Conservation (phyloP, 495 filamentous ascomycete species). For the Xylaria venustula region DNA sequence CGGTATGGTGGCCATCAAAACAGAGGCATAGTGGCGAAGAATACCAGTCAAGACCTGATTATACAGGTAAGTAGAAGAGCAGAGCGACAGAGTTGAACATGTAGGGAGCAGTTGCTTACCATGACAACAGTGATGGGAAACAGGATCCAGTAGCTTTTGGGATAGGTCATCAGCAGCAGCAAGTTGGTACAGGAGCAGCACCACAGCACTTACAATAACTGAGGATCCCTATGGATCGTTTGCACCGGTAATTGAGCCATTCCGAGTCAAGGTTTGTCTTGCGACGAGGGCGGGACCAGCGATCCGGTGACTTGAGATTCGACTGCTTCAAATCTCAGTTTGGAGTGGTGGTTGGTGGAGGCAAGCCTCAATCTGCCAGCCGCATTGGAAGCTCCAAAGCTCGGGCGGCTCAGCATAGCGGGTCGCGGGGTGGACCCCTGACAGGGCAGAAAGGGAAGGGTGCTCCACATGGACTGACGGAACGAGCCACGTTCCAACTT, state of each 20-base stretch:
- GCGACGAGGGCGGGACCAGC: not conserved
- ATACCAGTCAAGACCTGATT: constrained; percentile 85
- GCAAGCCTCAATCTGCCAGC: constrained; percentile 10
- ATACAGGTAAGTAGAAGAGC: constrained; percentile 3
- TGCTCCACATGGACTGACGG: constrained; percentile 19
- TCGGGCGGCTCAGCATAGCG: not conserved
- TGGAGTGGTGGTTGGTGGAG: constrained; percentile 10
- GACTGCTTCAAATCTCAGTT: not conserved
- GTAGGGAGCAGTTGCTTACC: constrained; percentile 50
- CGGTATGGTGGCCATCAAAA: constrained; percentile 81
- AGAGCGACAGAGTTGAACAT: not conserved
- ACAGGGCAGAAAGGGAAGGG: constrained; percentile 6
- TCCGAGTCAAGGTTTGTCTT: constrained; percentile 14
- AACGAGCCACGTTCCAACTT: constrained; percentile 20
- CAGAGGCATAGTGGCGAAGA: constrained; percentile 90
- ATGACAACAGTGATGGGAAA: constrained; percentile 96
- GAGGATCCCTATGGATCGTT: constrained; percentile 98
- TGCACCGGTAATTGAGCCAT: constrained; percentile 90
- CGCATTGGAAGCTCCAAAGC: no score
- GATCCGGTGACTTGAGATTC: not conserved
- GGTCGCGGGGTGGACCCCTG: not conserved
- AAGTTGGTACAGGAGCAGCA: not conserved
- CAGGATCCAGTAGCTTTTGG: constrained; percentile 88
- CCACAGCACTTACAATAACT: constrained; percentile 88
- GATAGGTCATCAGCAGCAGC: constrained; percentile 9